These are phyloP conservation scores for Chrysoporthe puriensis DNA, from an alignment of 2,329 filamentous ascomycete species.

Conservation along the genomic window DNA sequence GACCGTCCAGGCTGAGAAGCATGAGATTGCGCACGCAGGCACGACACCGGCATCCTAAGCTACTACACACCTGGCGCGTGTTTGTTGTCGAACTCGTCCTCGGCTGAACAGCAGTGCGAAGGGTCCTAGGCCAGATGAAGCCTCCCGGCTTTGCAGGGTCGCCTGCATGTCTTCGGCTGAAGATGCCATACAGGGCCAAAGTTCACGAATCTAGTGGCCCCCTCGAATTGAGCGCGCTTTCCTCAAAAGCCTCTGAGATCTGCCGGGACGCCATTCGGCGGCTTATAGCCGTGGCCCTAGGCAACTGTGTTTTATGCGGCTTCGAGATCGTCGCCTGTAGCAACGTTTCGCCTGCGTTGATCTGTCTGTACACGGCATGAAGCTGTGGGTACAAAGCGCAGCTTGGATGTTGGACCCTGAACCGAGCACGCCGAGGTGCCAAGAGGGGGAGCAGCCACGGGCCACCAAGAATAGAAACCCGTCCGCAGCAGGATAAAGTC, in stretches of 20 bases:
- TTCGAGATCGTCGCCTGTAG: neutral
- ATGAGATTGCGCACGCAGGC: neutral
- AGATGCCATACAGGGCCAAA: neutral
- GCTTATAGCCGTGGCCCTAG: neutral
- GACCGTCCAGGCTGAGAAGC: neutral
- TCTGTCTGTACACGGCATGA: neutral
- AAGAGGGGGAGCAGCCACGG: neutral
- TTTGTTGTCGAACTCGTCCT: neutral
- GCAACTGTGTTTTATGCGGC: neutral
- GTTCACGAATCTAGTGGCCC: neutral
- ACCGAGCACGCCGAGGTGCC: neutral
- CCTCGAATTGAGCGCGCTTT: neutral
- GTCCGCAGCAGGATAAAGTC: conserved; percentile 3
- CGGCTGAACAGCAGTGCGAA: neutral
- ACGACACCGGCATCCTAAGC: conserved; percentile 5
- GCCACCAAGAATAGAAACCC: conserved; percentile 11
- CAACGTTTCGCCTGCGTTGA: neutral
- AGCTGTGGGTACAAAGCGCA: neutral
- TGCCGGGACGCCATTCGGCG: neutral
- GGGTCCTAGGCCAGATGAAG: conserved; percentile 1
- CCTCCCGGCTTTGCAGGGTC: neutral
- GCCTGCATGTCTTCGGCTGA: neutral
- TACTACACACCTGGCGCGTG: neutral
- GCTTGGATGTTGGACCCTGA: neutral
- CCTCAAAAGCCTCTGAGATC: neutral